Percentiles rank a stretch among this genome's conserved stretches.
phyloP scores from a whole-genome alignment of 75 land plant genomes.

The Adiantum capillusveneris region DNA sequence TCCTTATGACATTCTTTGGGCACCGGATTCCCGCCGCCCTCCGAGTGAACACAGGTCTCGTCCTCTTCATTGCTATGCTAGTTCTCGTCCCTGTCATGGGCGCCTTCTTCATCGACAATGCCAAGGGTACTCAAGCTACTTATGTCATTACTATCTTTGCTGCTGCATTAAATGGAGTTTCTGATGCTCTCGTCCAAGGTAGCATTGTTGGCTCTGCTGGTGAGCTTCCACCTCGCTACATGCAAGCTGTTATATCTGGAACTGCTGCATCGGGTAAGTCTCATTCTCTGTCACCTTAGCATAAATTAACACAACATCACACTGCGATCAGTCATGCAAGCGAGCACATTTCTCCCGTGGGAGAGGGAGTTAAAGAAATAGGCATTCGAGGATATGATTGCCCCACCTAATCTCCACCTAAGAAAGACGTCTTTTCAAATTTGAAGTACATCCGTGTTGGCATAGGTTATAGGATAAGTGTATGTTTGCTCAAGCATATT shows the following conservation, averaged over 20 bases:
- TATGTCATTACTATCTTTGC: constrained; percentile 56
- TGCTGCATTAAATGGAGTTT: constrained; percentile 46
- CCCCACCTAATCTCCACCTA: too few relatives aligned
- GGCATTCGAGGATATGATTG: too few relatives aligned
- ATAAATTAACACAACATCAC: too few relatives aligned
- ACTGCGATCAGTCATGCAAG: too few relatives aligned
- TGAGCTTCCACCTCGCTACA: constrained; percentile 84
- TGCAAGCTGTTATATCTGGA: constrained; percentile 90
- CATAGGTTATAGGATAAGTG: too few relatives aligned
- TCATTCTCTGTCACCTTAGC: too few relatives aligned
- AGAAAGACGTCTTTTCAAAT: too few relatives aligned
- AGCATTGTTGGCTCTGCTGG: constrained; percentile 87
- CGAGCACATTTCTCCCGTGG: too few relatives aligned
- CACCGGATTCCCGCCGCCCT: constrained; percentile 23
- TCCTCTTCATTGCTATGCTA: constrained; percentile 42
- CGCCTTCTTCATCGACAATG: constrained; percentile 40
- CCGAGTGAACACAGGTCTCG: constrained; percentile 72
- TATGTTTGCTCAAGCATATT: too few relatives aligned
- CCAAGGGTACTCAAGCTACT: constrained; percentile 39
- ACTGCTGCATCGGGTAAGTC: constrained; percentile 83
- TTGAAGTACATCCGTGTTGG: too few relatives aligned
- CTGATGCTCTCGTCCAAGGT: constrained; percentile 86
- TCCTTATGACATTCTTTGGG: constrained; percentile 45
- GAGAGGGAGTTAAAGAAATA: too few relatives aligned
- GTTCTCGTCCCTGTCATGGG: constrained; percentile 72